Base-by-base conservation (phyloP, 2,329 filamentous ascomycete species). In the Periconia sp. region DNA sequence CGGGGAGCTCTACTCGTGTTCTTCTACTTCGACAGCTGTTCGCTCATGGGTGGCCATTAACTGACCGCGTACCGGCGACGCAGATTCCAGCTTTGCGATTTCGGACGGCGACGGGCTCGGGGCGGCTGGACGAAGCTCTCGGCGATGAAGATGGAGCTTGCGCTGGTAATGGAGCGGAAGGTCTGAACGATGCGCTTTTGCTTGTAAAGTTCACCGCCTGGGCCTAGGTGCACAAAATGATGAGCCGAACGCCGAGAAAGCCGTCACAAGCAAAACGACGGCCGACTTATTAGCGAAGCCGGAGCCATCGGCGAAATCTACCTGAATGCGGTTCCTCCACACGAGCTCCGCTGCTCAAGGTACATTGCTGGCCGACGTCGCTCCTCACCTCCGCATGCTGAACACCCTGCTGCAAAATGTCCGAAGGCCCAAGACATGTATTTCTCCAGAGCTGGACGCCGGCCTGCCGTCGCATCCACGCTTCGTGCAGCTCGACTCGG, bases 1-100 rank as follows among this genome's bases (percentile, higher is more conserved):
- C 22, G 36, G 53, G 49, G 48, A 56, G 58, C 48, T 48, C 34
- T 68, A 73, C 70, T 73, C 70, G 51, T 68, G 68, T n/a, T n/a
- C n/a, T n/a, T n/a, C 61, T 56, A 71, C 68, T 57, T 70, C 66
- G 50, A 69, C 61, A 45, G 56, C 57, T 54, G 65, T 59, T 49
- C 59, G 59, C 52, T 68, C 66, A 65, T 70, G 65, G 64, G 65
- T 65, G 65, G 68, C 68, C 68, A 71, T 71, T 59, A 66, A 66
- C 54, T 62, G 65, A 61, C 65, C 66, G 48, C 61, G 49, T 44
- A 55, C 56, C 31, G 63, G 61, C 47, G 63, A 55, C 48, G 57
- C 63, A 42, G 61, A 61, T 62, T 65, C 65, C 68, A 69, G 66
- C 22, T 59, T 66, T 51, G 61, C 58, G 60, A 55, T 50, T 57